Evolutionary conservation across 1,284 basidiomycete species (phyloP).

Genomic region (Cystobasidium slooffiae): DNA sequence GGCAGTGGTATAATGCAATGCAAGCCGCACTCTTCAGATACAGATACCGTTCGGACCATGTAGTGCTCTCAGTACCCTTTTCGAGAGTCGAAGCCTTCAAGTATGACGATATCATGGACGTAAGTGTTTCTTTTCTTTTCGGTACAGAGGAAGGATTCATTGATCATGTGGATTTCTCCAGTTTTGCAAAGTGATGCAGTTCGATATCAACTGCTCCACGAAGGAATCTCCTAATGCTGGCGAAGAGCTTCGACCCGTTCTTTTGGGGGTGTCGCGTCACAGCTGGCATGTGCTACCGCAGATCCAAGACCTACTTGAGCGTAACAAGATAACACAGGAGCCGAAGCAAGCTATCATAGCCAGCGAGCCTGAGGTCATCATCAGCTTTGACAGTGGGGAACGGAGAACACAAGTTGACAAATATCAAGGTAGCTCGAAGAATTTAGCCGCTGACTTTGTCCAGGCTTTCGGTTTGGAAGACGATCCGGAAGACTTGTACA

Average conservation of each 20-base stretch:
- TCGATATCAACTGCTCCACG: conserved; percentile 14
- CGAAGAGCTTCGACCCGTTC: not conserved
- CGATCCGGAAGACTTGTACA: conserved; percentile 9
- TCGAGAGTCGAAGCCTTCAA: conserved; percentile 14
- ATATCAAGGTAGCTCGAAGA: not conserved
- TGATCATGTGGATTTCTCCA: not conserved
- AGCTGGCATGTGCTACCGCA: conserved; percentile 18
- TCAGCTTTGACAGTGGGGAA: conserved; percentile 10
- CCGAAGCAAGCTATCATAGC: not conserved
- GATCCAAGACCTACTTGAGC: not conserved
- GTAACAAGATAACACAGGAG: not conserved
- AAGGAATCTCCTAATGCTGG: not conserved
- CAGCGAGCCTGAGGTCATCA: conserved; percentile 4
- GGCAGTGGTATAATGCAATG: conserved; percentile 16
- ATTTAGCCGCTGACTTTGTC: conserved; percentile 18
- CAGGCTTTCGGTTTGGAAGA: conserved; percentile 14
- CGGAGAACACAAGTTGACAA: conserved; percentile 5
- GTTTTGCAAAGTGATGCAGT: conserved; percentile 23
- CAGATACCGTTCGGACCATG: conserved; percentile 10
- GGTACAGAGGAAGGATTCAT: not conserved
- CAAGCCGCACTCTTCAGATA: conserved; percentile 25
- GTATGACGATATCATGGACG: conserved; percentile 23
- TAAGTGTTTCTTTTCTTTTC: not conserved
- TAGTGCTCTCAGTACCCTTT: conserved; percentile 4
- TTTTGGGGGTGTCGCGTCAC: conserved; percentile 4